phyloP scores from a whole-genome alignment of 257 asterid species.

The Penstemon barbatus region DNA sequence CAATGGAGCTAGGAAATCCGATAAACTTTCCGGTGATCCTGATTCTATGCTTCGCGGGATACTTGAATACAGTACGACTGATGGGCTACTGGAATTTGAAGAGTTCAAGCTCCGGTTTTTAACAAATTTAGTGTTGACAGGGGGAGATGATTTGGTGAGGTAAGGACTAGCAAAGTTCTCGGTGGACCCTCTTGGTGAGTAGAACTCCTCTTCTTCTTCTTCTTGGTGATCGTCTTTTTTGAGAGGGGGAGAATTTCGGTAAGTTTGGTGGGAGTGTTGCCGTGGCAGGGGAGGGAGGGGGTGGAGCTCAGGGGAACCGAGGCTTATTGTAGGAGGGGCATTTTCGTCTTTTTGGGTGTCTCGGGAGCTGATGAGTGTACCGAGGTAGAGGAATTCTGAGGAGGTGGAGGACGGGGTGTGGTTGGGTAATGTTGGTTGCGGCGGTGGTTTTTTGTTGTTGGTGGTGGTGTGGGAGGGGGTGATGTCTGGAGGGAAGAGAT shows the following conservation, averaged over 20 bases:
- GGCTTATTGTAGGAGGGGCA: constrained; percentile 29
- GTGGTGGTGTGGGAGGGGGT: constrained; percentile 26
- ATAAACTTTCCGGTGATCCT: constrained; percentile 66
- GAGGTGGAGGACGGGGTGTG: constrained; percentile 56
- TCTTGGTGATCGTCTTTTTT: constrained; percentile 30
- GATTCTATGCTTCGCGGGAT: constrained; percentile 69
- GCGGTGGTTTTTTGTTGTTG: constrained; percentile 43
- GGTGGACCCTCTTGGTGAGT: constrained; percentile 63
- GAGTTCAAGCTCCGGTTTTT: constrained; percentile 41
- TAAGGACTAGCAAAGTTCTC: constrained; percentile 42
- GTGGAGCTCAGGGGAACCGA: constrained; percentile 87
- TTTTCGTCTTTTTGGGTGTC: constrained; percentile 37
- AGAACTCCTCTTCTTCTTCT: constrained; percentile 57
- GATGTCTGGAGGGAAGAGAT: constrained; percentile 58
- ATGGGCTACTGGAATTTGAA: constrained; percentile 52
- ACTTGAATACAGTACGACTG: constrained; percentile 40
- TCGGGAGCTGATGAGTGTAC: constrained; percentile 63
- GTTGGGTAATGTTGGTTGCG: constrained; percentile 44
- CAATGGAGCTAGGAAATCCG: constrained; percentile 54
- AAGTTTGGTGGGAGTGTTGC: constrained; percentile 42
- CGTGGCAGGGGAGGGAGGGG: constrained; percentile 93
- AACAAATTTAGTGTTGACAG: constrained; percentile 16
- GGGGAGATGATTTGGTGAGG: constrained; percentile 29
- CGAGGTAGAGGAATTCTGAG: constrained; percentile 77
- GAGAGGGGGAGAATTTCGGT: neutral